Conservation (phyloP, 176 grass and related monocot species). For the Lolium rigidum region DNA sequence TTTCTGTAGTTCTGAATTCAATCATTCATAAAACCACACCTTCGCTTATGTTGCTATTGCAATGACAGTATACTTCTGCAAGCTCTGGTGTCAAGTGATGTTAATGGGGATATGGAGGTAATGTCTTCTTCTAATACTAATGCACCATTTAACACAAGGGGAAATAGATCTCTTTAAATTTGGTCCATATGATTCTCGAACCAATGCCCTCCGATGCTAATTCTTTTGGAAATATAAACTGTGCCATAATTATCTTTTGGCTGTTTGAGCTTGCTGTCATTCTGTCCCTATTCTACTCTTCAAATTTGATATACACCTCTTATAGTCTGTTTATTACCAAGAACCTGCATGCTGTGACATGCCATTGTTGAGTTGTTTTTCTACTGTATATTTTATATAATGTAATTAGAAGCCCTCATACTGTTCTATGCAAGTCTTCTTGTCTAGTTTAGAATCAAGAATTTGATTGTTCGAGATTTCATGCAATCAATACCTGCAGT, state of each 20-base stretch:
- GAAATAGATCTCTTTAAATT: constrained; percentile 17
- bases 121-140: constrained; percentile 33
- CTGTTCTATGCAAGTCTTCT: constrained; percentile 28
- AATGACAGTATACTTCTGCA: constrained; percentile 85
- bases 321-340: constrained; percentile 15
- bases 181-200: constrained; percentile 17
- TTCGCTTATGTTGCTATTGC: constrained; percentile 44
- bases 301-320: constrained; percentile 15
- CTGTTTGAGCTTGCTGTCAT: background rate
- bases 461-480: constrained; percentile 9
- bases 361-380: constrained; percentile 37
- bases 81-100: constrained; percentile 77
- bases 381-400: constrained; percentile 12
- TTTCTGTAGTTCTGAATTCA: constrained; percentile 31
- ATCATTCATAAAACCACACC: background rate
- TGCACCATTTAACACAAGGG: constrained; percentile 2
- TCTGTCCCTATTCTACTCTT: background rate
- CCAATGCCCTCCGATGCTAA: constrained; percentile 18
- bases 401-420: background rate
- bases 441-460: constrained; percentile 11
- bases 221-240: constrained; percentile 22
- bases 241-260: constrained; percentile 9
- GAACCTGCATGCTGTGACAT: background rate
- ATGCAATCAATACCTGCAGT: constrained; percentile 10
- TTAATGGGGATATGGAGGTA: constrained; percentile 92